Evolutionary conservation across 1,284 basidiomycete genomes (phyloP), one percentile per base, ranked within the genome.

Genomic region (Ustilago curta): DNA sequence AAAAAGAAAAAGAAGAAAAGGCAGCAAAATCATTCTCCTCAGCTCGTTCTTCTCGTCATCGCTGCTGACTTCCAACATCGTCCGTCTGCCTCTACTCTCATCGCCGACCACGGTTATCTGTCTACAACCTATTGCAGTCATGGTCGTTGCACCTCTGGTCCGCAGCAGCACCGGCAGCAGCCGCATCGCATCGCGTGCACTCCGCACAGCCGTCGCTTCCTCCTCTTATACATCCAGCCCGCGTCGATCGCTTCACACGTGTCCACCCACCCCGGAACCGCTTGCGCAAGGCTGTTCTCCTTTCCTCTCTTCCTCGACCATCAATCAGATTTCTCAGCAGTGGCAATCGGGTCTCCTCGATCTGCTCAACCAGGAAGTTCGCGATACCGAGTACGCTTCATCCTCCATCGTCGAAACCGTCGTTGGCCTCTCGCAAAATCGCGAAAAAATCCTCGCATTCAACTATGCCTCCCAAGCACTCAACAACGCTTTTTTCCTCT

Each of bases 401-500:
- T 86, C 88, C 76, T 89, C 87, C 47, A 89, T 95, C 40, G 89
- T 89, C 0, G 90, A 97, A 78, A 91, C 92, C 18, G 89, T 95
- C 40, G 89, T 93, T 39, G 88, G 89, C 54, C 89, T 92, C 5
- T 90, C 94, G 1, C 84, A 86, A 32, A 88, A 91, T 57, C 89
- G 89, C 43, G 87, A 88, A 39, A 87, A 90, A 68, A 88, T 90
- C 4, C 87, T 95, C 50, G 90, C 91, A 39, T 98, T 95, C 87
- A 97, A 94, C 87, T 94, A 95, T 82, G 94, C 95, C 3, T 92
- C 92, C 70, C 89, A 94, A 56, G 93, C 96, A 12, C 87, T 97
- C 72, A 99, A 99, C 87, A 98, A 97, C 85, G 91, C 91, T 80
- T 99, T 94, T 88, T 99, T 98, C 88, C 89, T 99, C 29, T 89